A percentile compares a stretch with the other conserved stretches of the same genome.
Conservation (phyloP, 306 rosid genomes). For the Senna siamea region DNA sequence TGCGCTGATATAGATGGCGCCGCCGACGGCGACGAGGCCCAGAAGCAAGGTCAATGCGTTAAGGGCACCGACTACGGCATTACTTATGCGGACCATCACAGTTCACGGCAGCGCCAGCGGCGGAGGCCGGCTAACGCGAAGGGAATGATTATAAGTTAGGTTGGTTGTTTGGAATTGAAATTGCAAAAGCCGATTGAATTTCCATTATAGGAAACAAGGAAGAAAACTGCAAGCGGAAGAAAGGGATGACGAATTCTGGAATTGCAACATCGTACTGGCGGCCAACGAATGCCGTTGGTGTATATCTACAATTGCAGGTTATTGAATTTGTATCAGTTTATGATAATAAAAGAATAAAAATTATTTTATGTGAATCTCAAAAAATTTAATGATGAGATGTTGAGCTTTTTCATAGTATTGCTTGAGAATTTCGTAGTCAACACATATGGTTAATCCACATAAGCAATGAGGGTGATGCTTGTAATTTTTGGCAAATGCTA, state of each 20-base stretch:
- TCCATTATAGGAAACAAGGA: not conserved
- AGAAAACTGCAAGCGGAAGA: not conserved
- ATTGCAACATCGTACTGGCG: not conserved
- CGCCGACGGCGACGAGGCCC: slow-evolving; percentile 53
- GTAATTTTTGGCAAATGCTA: too few relatives aligned
- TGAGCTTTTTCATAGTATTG: too few relatives aligned
- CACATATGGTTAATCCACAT: too few relatives aligned
- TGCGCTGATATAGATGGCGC: slow-evolving; percentile 48
- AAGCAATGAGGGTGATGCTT: too few relatives aligned
- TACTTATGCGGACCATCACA: slow-evolving; percentile 63
- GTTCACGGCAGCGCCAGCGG: not conserved
- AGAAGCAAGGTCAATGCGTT: slow-evolving; percentile 56
- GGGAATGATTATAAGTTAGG: not conserved
- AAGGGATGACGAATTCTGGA: not conserved
- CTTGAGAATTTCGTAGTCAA: too few relatives aligned
- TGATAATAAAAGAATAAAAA: too few relatives aligned
- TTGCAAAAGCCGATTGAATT: not conserved
- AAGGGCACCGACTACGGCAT: slow-evolving; percentile 60
- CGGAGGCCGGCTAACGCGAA: not conserved
- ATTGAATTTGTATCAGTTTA: too few relatives aligned
- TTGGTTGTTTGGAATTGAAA: not conserved
- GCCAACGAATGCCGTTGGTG: too few relatives aligned
- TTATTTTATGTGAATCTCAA: too few relatives aligned
- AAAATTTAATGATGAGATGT: too few relatives aligned
- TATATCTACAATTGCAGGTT: too few relatives aligned